Evolutionary conservation across 2,329 filamentous ascomycete genomes (phyloP).

Genomic region (Sclerotinia spermophila): DNA sequence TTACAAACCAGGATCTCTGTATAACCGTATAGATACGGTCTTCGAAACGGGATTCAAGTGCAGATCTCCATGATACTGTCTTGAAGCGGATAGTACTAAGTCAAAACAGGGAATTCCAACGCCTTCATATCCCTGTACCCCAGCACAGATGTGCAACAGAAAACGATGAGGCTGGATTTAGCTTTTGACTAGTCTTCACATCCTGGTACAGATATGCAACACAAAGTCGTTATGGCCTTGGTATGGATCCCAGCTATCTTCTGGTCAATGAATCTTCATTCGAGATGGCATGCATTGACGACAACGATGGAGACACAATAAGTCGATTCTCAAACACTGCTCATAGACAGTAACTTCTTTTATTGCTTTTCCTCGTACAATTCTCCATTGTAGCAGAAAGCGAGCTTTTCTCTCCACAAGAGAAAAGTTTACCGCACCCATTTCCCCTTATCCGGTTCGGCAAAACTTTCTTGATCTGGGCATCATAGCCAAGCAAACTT

Average conservation of each 20-base stretch:
- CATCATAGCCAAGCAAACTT: neutral
- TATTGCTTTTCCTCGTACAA: too few relatives aligned
- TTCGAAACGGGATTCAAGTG: neutral
- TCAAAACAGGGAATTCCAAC: neutral
- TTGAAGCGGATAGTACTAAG: too few relatives aligned
- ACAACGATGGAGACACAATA: too few relatives aligned
- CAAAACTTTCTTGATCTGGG: neutral
- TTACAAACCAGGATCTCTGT: neutral
- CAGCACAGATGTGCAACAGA: constrained; percentile 4
- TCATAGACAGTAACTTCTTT: too few relatives aligned
- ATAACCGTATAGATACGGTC: neutral
- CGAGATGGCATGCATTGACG: too few relatives aligned
- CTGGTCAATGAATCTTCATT: too few relatives aligned
- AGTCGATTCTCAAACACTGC: too few relatives aligned
- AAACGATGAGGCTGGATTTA: neutral
- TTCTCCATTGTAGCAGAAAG: too few relatives aligned
- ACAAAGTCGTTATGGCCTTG: too few relatives aligned
- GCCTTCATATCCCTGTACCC: neutral
- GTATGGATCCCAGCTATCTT: too few relatives aligned
- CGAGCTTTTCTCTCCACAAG: too few relatives aligned
- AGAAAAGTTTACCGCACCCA: too few relatives aligned
- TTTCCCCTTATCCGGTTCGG: neutral
- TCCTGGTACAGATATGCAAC: neutral
- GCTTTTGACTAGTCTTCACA: neutral
- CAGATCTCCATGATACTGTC: neutral